Conservation (phyloP, 179 eudicot species). For the Beta macrorhiza region DNA sequence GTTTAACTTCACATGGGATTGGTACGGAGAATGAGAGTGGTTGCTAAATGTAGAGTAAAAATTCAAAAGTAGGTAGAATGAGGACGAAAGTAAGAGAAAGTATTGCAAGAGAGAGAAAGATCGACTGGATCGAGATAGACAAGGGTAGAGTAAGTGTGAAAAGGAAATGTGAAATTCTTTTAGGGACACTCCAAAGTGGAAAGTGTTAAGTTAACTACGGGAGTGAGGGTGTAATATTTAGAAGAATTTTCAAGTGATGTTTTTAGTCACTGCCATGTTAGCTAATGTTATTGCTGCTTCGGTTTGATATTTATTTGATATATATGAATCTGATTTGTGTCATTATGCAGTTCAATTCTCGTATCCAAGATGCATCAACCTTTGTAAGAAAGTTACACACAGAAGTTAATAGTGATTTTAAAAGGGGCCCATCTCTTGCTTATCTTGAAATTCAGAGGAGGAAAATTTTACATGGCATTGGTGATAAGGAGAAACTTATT, state of each 20-base stretch:
- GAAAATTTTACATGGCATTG: conserved; percentile 65
- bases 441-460: conserved; percentile 81
- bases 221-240: background rate
- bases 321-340: conserved; percentile 8
- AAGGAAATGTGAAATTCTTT: background rate
- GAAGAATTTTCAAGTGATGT: background rate
- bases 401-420: conserved; percentile 47
- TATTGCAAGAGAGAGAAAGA: background rate
- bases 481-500: conserved; percentile 57
- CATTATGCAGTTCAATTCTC: conserved; percentile 67
- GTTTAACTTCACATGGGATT: background rate
- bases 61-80: background rate
- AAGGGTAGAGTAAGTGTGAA: background rate
- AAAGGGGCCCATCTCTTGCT: conserved; percentile 82
- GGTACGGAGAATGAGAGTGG: background rate
- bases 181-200: background rate
- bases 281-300: background rate
- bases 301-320: conserved; percentile 14
- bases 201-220: background rate
- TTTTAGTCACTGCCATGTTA: background rate
- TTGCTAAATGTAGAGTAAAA: background rate
- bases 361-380: conserved; percentile 60
- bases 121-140: background rate
- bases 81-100: background rate
- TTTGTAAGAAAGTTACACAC: conserved; percentile 57